Evolutionary conservation across 177 flowering plant genomes (phyloP), one percentile per base, ranked within the genome.

Genomic region (Vitis hybrid): DNA sequence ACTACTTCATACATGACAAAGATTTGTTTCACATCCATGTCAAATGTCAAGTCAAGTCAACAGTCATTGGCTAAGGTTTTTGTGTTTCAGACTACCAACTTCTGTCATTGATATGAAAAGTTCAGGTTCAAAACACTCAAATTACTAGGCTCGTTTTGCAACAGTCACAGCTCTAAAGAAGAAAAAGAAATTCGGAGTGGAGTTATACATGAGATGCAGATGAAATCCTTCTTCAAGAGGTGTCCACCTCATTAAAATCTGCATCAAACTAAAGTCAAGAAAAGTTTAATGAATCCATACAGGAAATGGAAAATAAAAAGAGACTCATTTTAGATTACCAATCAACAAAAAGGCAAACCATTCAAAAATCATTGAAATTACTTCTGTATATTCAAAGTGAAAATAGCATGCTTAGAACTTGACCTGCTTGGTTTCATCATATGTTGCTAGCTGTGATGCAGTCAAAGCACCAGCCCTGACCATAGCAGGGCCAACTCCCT

Each of bases 371-470:
- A 21, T 69, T 68, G 73, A 75, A 73, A 78, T 79, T 73, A 77
- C 80, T 77, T 74, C 61, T 73, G 18, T 27, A 55, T 21, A 73
- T 41, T 73, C 74, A 79, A 76, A 79, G 65, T 70, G 73, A 72
- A 73, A 67, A 71, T 30, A 71, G 77, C 71, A 77, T 73, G 80
- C 66, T 75, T 69, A 78, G 79, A 82, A 75, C 71, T 77, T 71
- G 74, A 94, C 97, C 93, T 72, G 92, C 89, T 94, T 94, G 80
- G 91, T 79, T 86, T 94, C 98, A 83, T 94, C 97, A 82, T 94
- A 94, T 59, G 98, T 87, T 66, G 92, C 97, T 64, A 94, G 79
- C 80, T 94, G 98, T 9, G 98, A 85, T 75, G 98, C 91, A 63
- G 98, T 94, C 84, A 94, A 80, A 63, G 91, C 84, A 65, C 88